Conservation (phyloP, 192 early-diverging fungal species). For the Spizellomyces punctatus region DNA sequence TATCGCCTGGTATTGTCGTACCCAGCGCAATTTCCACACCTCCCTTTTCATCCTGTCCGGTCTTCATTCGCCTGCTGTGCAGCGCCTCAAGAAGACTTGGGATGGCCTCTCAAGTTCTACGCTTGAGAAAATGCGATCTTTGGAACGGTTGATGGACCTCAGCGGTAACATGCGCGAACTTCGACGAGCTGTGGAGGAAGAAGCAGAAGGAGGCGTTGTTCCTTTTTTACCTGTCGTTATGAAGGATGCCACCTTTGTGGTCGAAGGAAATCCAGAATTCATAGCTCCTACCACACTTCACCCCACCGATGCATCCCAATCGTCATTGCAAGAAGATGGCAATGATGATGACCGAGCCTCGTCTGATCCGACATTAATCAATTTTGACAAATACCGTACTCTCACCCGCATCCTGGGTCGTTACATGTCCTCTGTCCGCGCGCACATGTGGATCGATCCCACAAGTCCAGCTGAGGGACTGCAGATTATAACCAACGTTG, state of each 20-base stretch:
- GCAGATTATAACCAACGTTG: neutral
- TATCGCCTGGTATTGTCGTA: conserved; percentile 38
- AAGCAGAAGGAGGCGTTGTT: conserved; percentile 34
- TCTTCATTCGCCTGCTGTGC: conserved; percentile 57
- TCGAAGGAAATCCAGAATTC: conserved; percentile 65
- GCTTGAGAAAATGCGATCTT: conserved; percentile 40
- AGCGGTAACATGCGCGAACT: conserved; percentile 68
- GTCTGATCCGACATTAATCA: conserved; percentile 10
- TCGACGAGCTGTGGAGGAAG: conserved; percentile 52
- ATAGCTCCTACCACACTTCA: conserved; percentile 6
- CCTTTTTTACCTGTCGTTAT: conserved; percentile 71
- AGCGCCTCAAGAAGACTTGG: conserved; percentile 60
- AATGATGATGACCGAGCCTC: neutral
- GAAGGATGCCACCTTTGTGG: conserved; percentile 74
- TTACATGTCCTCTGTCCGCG: conserved; percentile 12
- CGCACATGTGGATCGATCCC: conserved; percentile 6
- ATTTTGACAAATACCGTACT: conserved; percentile 38
- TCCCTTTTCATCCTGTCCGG: conserved; percentile 65
- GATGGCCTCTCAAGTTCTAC: conserved; percentile 52
- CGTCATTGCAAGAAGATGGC: neutral
- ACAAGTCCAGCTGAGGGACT: neutral
- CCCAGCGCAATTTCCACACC: conserved; percentile 68
- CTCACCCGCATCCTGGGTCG: conserved; percentile 8
- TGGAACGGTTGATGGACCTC: conserved; percentile 66
- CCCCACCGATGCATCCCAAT: conserved; percentile 1